Conservation (phyloP, 2,329 filamentous ascomycete genomes). For the Penicillium psychrosexuale region DNA sequence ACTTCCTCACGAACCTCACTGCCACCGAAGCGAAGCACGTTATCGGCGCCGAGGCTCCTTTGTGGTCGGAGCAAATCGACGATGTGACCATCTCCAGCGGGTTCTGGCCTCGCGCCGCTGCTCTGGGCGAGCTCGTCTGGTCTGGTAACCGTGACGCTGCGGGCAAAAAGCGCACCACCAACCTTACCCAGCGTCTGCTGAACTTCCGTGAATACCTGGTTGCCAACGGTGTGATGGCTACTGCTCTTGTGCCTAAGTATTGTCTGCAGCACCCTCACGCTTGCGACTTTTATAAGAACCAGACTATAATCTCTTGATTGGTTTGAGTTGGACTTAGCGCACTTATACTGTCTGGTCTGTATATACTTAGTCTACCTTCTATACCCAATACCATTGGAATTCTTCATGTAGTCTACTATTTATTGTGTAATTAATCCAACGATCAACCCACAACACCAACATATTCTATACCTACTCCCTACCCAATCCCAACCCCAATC, state of each 20-base stretch:
- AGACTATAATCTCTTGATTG: conserved; percentile 37
- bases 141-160: conserved; percentile 52
- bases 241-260: conserved; percentile 55
- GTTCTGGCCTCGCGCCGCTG: conserved; percentile 58
- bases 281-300: conserved; percentile 55
- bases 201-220: conserved; percentile 61
- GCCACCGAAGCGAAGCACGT: conserved; percentile 48
- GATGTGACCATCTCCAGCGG: conserved; percentile 50
- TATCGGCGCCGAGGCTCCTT: conserved; percentile 51
- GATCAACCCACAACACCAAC: neutral
- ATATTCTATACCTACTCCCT: neutral
- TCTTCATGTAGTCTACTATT: neutral
- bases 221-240: conserved; percentile 52
- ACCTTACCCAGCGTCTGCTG: conserved; percentile 55
- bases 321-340: neutral
- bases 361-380: conserved; percentile 2
- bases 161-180: conserved; percentile 52
- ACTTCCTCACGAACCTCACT: conserved; percentile 53
- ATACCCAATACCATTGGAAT: conserved; percentile 5
- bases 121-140: conserved; percentile 56
- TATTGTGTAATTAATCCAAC: neutral
- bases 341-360: neutral
- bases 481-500: neutral
- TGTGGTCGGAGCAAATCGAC: conserved; percentile 57
- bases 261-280: conserved; percentile 57